A percentile compares a stretch with the other conserved stretches of the same genome.
Conservation (phyloP, 208 protist species). For the Sergeia podlipaevii region DNA sequence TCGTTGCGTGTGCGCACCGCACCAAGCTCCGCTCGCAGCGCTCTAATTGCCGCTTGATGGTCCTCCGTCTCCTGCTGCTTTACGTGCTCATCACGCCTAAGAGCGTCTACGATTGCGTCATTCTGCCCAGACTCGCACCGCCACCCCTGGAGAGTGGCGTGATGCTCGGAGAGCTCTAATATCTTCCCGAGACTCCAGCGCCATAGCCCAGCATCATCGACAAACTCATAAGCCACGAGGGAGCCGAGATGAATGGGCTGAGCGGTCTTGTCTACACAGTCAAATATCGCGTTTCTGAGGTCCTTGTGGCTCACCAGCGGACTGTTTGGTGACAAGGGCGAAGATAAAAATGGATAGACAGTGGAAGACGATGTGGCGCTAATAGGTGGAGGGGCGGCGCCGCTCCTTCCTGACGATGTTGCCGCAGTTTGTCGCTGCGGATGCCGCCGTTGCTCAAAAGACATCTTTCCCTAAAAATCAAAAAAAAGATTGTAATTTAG, state of each 20-base stretch:
- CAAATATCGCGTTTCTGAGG: conserved; percentile 5
- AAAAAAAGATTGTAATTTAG: too few relatives aligned
- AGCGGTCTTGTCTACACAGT: conserved; percentile 11
- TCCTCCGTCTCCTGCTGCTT: conserved; percentile 23
- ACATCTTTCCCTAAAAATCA: too few relatives aligned
- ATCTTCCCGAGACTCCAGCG: conserved; percentile 44
- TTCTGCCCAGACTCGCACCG: conserved; percentile 17
- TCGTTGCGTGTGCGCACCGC: conserved; percentile 48
- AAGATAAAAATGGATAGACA: conserved; percentile 3
- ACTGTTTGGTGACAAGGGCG: neutral
- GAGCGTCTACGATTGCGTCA: conserved; percentile 21
- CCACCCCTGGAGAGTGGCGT: conserved; percentile 28
- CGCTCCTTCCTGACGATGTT: too few relatives aligned
- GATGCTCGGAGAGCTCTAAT: conserved; percentile 19
- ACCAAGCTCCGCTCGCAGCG: conserved; percentile 33
- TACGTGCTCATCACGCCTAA: conserved; percentile 15
- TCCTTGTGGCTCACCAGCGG: conserved; percentile 9
- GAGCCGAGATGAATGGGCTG: conserved; percentile 19
- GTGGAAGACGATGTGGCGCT: too few relatives aligned
- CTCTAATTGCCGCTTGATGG: conserved; percentile 19
- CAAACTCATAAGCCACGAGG: conserved; percentile 56
- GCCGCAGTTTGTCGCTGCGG: too few relatives aligned
- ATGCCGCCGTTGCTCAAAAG: too few relatives aligned
- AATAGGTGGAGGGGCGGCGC: too few relatives aligned
- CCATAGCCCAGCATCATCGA: conserved; percentile 23